Evolutionary conservation across 2,329 filamentous ascomycete genomes (phyloP), one percentile per base, ranked within the genome.

Genomic region (Zymoseptoria brevis): DNA sequence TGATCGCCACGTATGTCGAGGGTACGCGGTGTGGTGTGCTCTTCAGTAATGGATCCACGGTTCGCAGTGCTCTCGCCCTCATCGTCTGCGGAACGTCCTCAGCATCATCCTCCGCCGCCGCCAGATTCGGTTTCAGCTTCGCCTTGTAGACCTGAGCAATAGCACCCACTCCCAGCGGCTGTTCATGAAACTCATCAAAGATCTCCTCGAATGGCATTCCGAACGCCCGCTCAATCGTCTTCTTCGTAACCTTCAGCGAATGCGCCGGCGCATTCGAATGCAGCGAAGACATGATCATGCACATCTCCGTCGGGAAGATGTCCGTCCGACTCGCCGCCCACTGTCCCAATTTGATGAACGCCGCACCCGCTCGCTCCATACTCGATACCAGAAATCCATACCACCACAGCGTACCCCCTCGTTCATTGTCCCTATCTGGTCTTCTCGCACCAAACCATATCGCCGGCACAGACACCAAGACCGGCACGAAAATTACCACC

Each of bases 321-420:
- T 99, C 94, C 50, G 92, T 89, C 72, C 94, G 83, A 4, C 94
- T 97, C 2, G 94, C 94, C 19, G 94, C 94, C 94, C 94, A 99
- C 85, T 99, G 94, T 16, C 94, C 94, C 57, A 99, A 84, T 86
- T 99, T 99, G 77, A 99, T 99, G 71, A 99, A 99, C 0, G 94
- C 91, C 51, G 94, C 92, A 0, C 94, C 94, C 19, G 93, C 90
- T 71, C 86, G 82, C 75, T 99, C 93, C 94, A 99, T 97, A 26
- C 88, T 82, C 59, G 80, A 82, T 8, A 97, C 91, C 48, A 99
- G 75, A 69, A 96, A 94, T 3, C 80, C 79, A 76, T 96, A 99
- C 94, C 94, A 99, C 90, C 89, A 96, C 2, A 97, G 70, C 0
- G 92, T 92, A 0, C 94, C 93, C 5, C 77, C 81, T 62, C 90